These are phyloP conservation scores for Lactarius pseudohatsudake DNA, from an alignment of 768 basidiomycete species.

Conservation along the genomic window DNA sequence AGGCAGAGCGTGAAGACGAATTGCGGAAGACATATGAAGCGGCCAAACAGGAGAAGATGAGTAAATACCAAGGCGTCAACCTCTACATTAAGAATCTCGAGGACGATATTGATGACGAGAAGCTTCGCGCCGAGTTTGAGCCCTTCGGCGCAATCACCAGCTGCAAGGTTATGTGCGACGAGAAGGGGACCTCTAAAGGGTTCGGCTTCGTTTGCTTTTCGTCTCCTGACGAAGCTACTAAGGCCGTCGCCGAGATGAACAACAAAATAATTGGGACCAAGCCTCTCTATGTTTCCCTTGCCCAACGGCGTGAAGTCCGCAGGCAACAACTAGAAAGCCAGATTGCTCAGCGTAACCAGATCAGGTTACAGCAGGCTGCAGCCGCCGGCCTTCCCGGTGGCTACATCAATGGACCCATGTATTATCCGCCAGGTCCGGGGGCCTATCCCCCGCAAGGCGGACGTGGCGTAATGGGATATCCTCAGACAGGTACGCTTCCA, in stretches of 20 bases:
- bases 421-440: slow-evolving; percentile 77
- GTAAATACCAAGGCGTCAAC: slow-evolving; percentile 99
- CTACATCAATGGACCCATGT: slow-evolving; percentile 84
- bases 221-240: slow-evolving; percentile 97
- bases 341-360: slow-evolving; percentile 97
- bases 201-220: slow-evolving; percentile 99
- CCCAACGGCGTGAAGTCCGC: slow-evolving; percentile 97
- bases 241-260: slow-evolving; percentile 99
- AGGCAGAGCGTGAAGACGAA: slow-evolving; percentile 97
- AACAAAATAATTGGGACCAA: slow-evolving; percentile 99
- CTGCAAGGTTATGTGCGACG: slow-evolving; percentile 99
- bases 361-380: slow-evolving; percentile 93
- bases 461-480: slow-evolving; percentile 76
- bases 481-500: slow-evolving; percentile 69
- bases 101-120: slow-evolving; percentile 97
- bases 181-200: slow-evolving; percentile 88
- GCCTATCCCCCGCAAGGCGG: slow-evolving; percentile 77
- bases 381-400: slow-evolving; percentile 82
- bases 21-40: slow-evolving; percentile 90
- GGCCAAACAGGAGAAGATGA: slow-evolving; percentile 94
- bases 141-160: slow-evolving; percentile 96
- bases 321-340: slow-evolving; percentile 98
- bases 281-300: slow-evolving; percentile 97
- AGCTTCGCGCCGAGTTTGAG: slow-evolving; percentile 94
- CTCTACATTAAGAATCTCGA: slow-evolving; percentile 99